Base-by-base conservation (phyloP, 306 rosid species). In the Amphicarpaea edgeworthii region DNA sequence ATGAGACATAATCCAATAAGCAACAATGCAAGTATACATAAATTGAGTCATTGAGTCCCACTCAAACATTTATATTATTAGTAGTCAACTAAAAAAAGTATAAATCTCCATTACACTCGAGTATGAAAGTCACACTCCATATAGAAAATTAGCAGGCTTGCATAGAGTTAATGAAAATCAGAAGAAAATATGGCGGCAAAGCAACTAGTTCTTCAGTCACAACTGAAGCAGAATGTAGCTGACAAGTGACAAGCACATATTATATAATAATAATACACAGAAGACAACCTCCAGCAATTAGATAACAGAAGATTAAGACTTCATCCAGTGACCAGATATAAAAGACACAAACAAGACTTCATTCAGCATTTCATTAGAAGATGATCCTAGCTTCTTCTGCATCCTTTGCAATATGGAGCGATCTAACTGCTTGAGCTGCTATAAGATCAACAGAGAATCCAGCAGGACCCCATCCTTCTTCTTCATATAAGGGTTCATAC, bases 351-450 rank as follows among this genome's bases (percentile, higher is more conserved):
- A 26, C 3, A 70, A 12, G 82, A 5, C 40, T 34, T 34, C 40
- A 6, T 82, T 82, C 62, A 83, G 83, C 92, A 78, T 86, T 68
- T 88, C 81, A 51, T 85, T 78, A 68, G 68, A 90, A 88, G 73
- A 89, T 68, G 30, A 88, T 75, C 26, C 90, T 76, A 64, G 89
- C 93, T 76, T 90, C 93, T 64, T 83, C 81, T 5, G 83, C 81
- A 12, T 78, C 79, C 61, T 90, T 92, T 72, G 97, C 93, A 66
- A 96, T 96, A 61, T 83, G 97, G 61, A 96, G 98, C 12, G 99
- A 87, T 16, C 97, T 85, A 80, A 93, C 97, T 41, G 97, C 96
- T 82, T 95, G 97, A 12, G 99, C 93, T 6, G 97, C 99, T 51
- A 89, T 80, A 40, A 88, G 91, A 65, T 86, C 99, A 40, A 91